Evolutionary conservation across 306 rosid genomes (phyloP).

Genomic region (Begonia loranthoides): DNA sequence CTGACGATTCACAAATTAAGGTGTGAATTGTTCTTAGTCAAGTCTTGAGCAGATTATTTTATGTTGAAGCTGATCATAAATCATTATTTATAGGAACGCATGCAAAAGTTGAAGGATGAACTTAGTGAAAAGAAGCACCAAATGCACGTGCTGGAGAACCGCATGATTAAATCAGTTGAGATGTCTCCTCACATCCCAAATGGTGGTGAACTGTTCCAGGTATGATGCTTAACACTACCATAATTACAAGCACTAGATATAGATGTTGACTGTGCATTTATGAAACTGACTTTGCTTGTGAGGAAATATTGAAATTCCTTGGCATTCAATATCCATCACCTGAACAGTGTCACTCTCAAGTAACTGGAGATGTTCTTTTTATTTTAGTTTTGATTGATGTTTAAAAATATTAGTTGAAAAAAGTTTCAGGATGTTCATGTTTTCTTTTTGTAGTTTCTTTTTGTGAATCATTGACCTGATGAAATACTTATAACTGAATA

Average conservation of each 20-base stretch:
- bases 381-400: no score
- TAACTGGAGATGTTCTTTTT: background rate
- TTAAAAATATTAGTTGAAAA: no score
- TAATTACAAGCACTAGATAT: no score
- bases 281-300: no score
- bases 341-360: no score
- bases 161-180: conserved; percentile 63
- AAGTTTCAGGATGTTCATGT: no score
- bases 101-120: conserved; percentile 60
- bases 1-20: conserved; percentile 51
- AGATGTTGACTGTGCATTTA: no score
- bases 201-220: conserved; percentile 52
- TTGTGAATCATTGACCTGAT: no score
- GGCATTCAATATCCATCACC: no score
- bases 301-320: no score
- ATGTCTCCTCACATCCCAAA: conserved; percentile 33
- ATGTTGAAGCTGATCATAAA: conserved; percentile 9
- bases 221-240: conserved; percentile 9
- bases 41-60: conserved; percentile 7
- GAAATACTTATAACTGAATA: no score
- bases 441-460: no score
- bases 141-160: conserved; percentile 59
- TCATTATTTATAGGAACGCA: conserved; percentile 36
- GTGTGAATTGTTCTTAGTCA: conserved; percentile 28
- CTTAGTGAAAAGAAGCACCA: conserved; percentile 69